A percentile compares a stretch with the other conserved stretches of the same genome.
Conservation (phyloP, 345 rosid genomes). For the Salix viminalis region DNA sequence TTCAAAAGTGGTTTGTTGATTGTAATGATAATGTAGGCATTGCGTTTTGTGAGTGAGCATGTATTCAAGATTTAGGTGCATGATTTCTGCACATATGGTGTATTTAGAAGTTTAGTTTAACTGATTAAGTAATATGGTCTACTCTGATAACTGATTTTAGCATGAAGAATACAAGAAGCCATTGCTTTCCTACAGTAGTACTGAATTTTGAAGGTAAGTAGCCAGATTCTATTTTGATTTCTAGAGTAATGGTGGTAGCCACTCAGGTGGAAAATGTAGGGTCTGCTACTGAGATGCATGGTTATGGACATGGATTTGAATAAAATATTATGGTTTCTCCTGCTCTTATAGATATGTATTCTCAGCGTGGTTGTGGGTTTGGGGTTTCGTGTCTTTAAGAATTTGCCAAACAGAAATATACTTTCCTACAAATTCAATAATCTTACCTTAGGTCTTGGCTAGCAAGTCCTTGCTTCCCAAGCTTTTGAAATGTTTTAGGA, state of each 20-base stretch:
- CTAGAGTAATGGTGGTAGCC: constrained; percentile 50
- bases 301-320: constrained; percentile 56
- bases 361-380: constrained; percentile 61
- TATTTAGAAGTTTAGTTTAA: constrained; percentile 37
- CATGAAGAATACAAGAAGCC: constrained; percentile 53
- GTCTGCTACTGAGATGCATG: constrained; percentile 55
- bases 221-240: constrained; percentile 55
- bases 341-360: constrained; percentile 71
- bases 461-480: constrained; percentile 55
- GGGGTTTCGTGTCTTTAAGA: constrained; percentile 44
- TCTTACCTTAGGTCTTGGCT: constrained; percentile 56
- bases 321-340: constrained; percentile 54
- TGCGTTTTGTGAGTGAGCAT: constrained; percentile 57
- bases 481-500: constrained; percentile 61
- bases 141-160: constrained; percentile 64
- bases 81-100: constrained; percentile 46
- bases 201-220: constrained; percentile 43
- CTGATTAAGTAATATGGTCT: constrained; percentile 75
- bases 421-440: constrained; percentile 61
- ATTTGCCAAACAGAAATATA: constrained; percentile 38
- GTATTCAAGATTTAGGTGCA: constrained; percentile 62
- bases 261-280: constrained; percentile 49
- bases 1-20: constrained; percentile 51
- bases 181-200: constrained; percentile 37
- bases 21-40: constrained; percentile 50